Base-by-base conservation (phyloP, 805 yeast genomes). In the Teunomyces tritomae region DNA sequence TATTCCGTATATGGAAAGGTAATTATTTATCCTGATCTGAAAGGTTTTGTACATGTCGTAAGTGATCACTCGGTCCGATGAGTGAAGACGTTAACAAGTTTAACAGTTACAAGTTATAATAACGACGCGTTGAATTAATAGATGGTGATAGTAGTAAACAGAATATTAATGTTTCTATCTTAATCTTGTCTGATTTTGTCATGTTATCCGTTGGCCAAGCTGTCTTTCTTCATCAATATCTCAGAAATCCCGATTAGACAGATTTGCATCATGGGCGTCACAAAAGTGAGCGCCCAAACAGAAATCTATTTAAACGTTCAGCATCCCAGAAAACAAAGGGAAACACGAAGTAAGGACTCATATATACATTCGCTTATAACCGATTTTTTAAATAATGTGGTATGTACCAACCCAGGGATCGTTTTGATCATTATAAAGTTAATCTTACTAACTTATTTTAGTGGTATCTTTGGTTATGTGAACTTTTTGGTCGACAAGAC, bases 401-500 rank as follows among this genome's bases (percentile, higher is more conserved):
- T 42, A 32, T 13, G 43, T 27, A 39, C 11, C 14, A 10, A 11
- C 11, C 24, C 24, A 20, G 24, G 24, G 6, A 20, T 20, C 24
- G 24, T 20, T 20, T 20, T 1, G 24, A 14, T 42, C 37, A 7
- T 8, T 14, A 5, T 8, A 20, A 20, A 20, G 24, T 20, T 6
- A 20, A 20, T 20, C 24, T 13, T 43, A 10, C 54, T 59, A 46
- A 27, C 43, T 13, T 20, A 17, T 20, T 24, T 28, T 48, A 68
- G 99, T 82, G 99, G 99, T 68, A 94, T 94, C 67, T 94, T 94
- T 71, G 99, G 99, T 57, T 94, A 94, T 73, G 91, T 94, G 59
- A 94, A 94, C 79, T 94, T 88, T 69, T 79, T 92, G 65, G 96
- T 89, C 49, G 96, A 90, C 58, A 88, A 83, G 67, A 77, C 90